These are phyloP conservation scores for Collybia sp. DNA, from an alignment of 768 basidiomycete species.

Conservation along the genomic window DNA sequence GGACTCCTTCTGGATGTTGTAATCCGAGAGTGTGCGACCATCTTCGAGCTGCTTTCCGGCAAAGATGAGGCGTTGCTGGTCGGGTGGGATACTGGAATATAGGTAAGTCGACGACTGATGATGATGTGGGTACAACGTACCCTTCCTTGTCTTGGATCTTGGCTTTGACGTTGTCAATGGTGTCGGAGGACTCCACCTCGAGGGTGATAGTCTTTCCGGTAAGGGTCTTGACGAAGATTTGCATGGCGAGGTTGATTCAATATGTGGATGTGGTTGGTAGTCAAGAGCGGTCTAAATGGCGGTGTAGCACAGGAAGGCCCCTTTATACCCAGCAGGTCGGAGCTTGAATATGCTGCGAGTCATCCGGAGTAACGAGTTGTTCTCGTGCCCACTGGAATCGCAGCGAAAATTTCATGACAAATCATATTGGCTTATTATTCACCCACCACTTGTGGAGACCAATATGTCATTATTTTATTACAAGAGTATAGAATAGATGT, in stretches of 20 bases:
- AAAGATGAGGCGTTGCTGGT: conserved; percentile 94
- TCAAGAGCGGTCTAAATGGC: conserved; percentile 66
- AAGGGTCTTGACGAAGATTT: conserved; percentile 86
- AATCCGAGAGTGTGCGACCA: conserved; percentile 84
- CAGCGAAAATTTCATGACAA: no score
- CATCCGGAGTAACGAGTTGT: no score
- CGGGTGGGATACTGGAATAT: conserved; percentile 61
- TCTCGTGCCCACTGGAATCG: no score
- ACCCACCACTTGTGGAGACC: no score
- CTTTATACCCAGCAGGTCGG: conserved; percentile 28
- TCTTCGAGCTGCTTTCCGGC: conserved; percentile 96
- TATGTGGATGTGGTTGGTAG: conserved; percentile 53
- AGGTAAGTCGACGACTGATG: neutral
- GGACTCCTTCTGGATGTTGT: conserved; percentile 95
- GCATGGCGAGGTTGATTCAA: conserved; percentile 53
- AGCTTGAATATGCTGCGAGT: conserved; percentile 28
- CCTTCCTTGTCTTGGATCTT: conserved; percentile 87
- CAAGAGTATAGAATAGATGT: no score
- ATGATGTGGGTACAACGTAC: conserved; percentile 14
- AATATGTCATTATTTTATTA: no score
- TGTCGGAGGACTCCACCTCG: conserved; percentile 77
- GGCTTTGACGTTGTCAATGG: conserved; percentile 74
- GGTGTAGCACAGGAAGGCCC: conserved; percentile 50
- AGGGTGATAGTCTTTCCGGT: conserved; percentile 92
- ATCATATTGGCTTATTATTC: no score